Percentiles rank a stretch among this genome's conserved stretches.
Conservation (phyloP, 192 early-diverging fungal species). For the Coemansia sp. region DNA sequence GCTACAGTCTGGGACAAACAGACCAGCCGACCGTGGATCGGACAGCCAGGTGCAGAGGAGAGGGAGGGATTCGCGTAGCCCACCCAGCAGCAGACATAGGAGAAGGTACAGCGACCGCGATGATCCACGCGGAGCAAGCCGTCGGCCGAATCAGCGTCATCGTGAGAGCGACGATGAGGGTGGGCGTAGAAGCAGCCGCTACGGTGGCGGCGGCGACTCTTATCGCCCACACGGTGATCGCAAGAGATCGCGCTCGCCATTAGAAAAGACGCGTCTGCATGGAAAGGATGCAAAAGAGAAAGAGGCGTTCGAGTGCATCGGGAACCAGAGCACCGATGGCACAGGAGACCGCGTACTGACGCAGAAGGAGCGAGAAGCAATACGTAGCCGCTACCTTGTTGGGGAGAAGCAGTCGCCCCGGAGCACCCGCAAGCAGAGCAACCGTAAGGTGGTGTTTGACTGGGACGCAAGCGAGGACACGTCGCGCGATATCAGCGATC, state of each 20-base stretch:
- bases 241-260: constrained; percentile 10
- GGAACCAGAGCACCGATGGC: constrained; percentile 32
- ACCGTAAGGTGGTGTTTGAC: constrained; percentile 97
- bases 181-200: neutral
- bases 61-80: constrained; percentile 19
- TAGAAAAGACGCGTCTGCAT: neutral
- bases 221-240: constrained; percentile 5
- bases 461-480: constrained; percentile 97
- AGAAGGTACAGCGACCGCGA: constrained; percentile 26
- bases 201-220: neutral
- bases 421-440: constrained; percentile 79
- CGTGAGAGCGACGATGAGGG: constrained; percentile 5
- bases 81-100: neutral
- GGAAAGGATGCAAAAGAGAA: neutral
- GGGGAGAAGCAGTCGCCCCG: constrained; percentile 68
- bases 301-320: constrained; percentile 26
- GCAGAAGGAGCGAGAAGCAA: constrained; percentile 63
- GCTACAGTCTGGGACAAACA: neutral
- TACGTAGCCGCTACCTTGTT: constrained; percentile 83
- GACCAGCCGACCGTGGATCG: constrained; percentile 3
- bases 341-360: constrained; percentile 48
- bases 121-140: constrained; percentile 16
- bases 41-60: neutral
- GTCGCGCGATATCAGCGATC: constrained; percentile 85
- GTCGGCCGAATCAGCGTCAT: neutral